These are phyloP conservation scores for Ophiostoma tasmaniense DNA, from an alignment of 2,329 filamentous ascomycete genomes.

Conservation along the genomic window DNA sequence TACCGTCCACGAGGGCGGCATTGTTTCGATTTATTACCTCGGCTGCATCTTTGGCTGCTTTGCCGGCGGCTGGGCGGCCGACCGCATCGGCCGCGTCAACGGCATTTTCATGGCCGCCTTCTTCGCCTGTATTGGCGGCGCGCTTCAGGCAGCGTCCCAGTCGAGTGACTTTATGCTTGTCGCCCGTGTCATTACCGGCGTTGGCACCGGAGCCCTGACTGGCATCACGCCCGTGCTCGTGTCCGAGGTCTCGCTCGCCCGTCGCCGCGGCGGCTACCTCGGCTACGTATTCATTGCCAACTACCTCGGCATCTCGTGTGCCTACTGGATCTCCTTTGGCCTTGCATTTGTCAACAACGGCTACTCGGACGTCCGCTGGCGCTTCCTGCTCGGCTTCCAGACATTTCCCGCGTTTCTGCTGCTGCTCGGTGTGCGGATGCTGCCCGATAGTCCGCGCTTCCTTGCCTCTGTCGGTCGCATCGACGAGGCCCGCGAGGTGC, in stretches of 20 bases:
- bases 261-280: slow-evolving; percentile 38
- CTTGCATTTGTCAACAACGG: slow-evolving; percentile 23
- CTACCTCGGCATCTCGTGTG: slow-evolving; percentile 40
- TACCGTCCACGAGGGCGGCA: slow-evolving; percentile 41
- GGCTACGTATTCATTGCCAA: slow-evolving; percentile 46
- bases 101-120: slow-evolving; percentile 37
- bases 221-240: slow-evolving; percentile 42
- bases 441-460: slow-evolving; percentile 38
- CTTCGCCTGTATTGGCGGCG: slow-evolving; percentile 41
- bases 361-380: slow-evolving; percentile 29
- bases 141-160: slow-evolving; percentile 37
- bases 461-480: slow-evolving; percentile 21
- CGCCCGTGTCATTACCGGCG: slow-evolving; percentile 41
- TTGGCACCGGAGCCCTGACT: slow-evolving; percentile 44
- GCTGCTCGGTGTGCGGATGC: slow-evolving; percentile 30
- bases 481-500: slow-evolving; percentile 26
- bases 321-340: slow-evolving; percentile 35
- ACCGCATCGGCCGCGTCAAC: slow-evolving; percentile 44
- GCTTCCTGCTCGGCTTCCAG: slow-evolving; percentile 34
- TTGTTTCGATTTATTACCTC: slow-evolving; percentile 46
- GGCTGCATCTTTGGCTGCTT: slow-evolving; percentile 27
- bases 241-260: slow-evolving; percentile 39
- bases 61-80: slow-evolving; percentile 35
- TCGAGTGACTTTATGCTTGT: slow-evolving; percentile 40
- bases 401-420: slow-evolving; percentile 35